phyloP scores from a whole-genome alignment of 495 filamentous ascomycete species.

The Trichoderma erinaceum region DNA sequence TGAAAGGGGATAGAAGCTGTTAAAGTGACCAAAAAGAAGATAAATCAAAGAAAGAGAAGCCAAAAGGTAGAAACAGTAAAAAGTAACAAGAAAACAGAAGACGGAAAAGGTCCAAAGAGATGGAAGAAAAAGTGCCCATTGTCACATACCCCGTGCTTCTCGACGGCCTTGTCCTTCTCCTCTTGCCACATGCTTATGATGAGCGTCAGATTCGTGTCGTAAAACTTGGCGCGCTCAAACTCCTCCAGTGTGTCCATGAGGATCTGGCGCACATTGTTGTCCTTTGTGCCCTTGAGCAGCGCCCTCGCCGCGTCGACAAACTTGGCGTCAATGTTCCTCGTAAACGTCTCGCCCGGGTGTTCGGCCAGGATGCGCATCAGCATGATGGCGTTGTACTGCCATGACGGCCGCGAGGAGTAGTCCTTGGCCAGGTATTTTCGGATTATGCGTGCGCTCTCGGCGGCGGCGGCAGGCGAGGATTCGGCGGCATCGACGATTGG shows the following conservation, averaged over 20 bases:
- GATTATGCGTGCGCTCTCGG: conserved; percentile 67
- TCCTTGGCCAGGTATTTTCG: conserved; percentile 74
- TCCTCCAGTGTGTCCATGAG: conserved; percentile 75
- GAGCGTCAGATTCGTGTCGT: conserved; percentile 62
- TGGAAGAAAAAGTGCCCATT: neutral
- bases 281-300: conserved; percentile 62
- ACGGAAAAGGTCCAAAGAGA: neutral
- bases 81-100: neutral
- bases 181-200: conserved; percentile 83
- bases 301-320: conserved; percentile 73
- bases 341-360: conserved; percentile 87
- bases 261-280: conserved; percentile 74
- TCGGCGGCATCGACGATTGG: conserved; percentile 92
- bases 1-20: no score
- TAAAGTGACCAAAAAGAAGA: no score
- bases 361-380: conserved; percentile 85
- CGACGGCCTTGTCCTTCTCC: conserved; percentile 62
- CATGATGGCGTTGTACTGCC: conserved; percentile 97
- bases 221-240: conserved; percentile 59
- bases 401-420: conserved; percentile 50
- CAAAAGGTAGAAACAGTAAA: no score
- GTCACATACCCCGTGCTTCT: conserved; percentile 34
- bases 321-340: conserved; percentile 74
- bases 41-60: no score
- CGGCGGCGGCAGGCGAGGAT: conserved; percentile 77